Evolutionary conservation across 805 yeast genomes (phyloP), one percentile per base, ranked within the genome.

Genomic region (Brettanomyces nanus): DNA sequence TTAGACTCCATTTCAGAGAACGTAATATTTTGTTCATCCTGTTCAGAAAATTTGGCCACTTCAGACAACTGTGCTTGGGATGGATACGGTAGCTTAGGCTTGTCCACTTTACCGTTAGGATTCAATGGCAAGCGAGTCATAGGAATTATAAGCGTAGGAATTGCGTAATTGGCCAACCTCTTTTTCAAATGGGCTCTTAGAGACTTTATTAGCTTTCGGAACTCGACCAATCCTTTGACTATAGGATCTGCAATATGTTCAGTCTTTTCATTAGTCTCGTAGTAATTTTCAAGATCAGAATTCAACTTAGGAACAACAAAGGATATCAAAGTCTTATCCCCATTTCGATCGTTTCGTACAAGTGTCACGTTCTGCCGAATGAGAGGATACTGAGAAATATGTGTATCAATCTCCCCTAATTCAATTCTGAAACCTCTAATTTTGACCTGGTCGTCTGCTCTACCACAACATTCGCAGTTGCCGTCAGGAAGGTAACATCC

Each of bases 371-470:
- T 92, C 61, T 92, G 97, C 58, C 97, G 78, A 35, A 92, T 95
- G 45, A 77, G 65, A 2, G 92, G 84, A 65, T 89, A 96, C 59
- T 87, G 95, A 11, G 97, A 87, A 44, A 92, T 75, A 57, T 92
- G 95, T 13, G 98, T 92, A 60, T 92, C 97, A 56, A 92, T 94
- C 63, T 92, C 99, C 43, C 99, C 99, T 39, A 92, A 70, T 64
- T 92, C 99, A 46, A 92, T 94, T 64, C 99, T 77, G 76, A 92
- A 94, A 2, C 99, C 99, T 66, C 99, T 79, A 48, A 92, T 92
- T 62, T 92, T 92, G 44, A 92, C 96, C 62, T 92, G 99, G 58
- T 90, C 97, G 64, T 92, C 99, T 20, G 98, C 98, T 59, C 99
- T 77, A 42, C 99, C 99, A 58, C 95, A 83, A 61, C 97, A 90